Base-by-base conservation (phyloP, 176 grass and related monocot genomes). In the Guadua angustifolia region DNA sequence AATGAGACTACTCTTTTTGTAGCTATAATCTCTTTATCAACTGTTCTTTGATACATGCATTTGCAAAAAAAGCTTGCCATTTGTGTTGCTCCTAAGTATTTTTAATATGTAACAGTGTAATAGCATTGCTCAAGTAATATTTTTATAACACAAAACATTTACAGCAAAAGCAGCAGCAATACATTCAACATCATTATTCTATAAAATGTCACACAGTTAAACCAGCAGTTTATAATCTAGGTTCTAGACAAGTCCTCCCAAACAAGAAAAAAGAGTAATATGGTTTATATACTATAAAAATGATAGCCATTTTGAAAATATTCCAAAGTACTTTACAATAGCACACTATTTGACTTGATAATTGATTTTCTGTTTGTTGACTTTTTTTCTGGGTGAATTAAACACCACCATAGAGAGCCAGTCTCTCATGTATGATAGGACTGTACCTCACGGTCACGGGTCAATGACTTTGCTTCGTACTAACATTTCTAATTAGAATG, bases 381-480 rank as follows among this genome's bases (percentile, higher is more conserved):
- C 8, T 43, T 43, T 9, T 9, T 40, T 43, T 55, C 49, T 51
- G 17, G 46, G 50, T 52, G 62, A 66, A 46, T 5, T 42, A 65
- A 13, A 39, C 13, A 29, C 29, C 75, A 71, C 9, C 1, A 4
- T 24, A 4, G 14, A 49, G 33, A 25, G 5, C 60, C 11, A 32
- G 5, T 15, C 17, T 75, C 5, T 38, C 42, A 43, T 43, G 74
- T 13, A 62, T 60, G 36, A 22, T 42, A 75, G n/a, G 36, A 61
- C 6, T 36, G 14, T 63, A 77, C 52, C 18, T 79, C 13, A 64
- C 15, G 16, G 50, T 61, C 56, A 83, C 0, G 22, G 19, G 38
- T 7, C 18, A 85, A 35, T 39, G 18, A 71, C 3, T 85, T 85
- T 60, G 63, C 14, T 83, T 59, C 75, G 71, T 47, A 59, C 18